Conservation (phyloP, 148 eudicot species). For the Spergularia bocconei region DNA sequence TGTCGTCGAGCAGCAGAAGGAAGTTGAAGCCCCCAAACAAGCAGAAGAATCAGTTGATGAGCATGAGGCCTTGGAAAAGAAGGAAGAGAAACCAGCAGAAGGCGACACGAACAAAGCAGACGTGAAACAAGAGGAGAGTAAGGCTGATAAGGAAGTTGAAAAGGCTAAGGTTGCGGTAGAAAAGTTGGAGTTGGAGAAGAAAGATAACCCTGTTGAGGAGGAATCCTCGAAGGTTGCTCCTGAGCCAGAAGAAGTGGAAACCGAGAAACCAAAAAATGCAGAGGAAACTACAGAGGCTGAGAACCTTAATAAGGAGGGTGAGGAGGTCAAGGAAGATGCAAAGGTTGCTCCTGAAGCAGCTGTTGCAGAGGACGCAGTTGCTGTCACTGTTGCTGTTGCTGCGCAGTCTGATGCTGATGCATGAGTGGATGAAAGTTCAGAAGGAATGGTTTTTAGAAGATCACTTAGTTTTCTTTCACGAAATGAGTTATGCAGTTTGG, state of each 20-base stretch:
- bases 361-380: not conserved
- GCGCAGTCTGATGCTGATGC: conserved; percentile 17
- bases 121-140: not conserved
- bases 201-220: conserved; percentile 7
- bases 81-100: not conserved
- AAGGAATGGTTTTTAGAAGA: conserved; percentile 1
- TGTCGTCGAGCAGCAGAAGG: too few relatives aligned
- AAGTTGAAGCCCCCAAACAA: not conserved
- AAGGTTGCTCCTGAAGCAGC: conserved; percentile 9
- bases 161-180: not conserved
- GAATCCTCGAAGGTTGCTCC: conserved; percentile 27
- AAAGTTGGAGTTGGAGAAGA: conserved; percentile 7
- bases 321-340: not conserved
- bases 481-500: not conserved
- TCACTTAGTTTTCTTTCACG: not conserved
- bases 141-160: not conserved
- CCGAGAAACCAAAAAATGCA: conserved; percentile 1
- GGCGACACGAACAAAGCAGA: not conserved
- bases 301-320: not conserved
- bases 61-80: not conserved
- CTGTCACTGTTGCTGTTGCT: not conserved
- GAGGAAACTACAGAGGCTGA: conserved; percentile 3
- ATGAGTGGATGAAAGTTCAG: conserved; percentile 5
- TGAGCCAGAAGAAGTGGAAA: conserved; percentile 22
- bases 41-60: not conserved